These are phyloP conservation scores for Gymnopilus junonius DNA, from an alignment of 768 basidiomycete genomes.

Conservation along the genomic window DNA sequence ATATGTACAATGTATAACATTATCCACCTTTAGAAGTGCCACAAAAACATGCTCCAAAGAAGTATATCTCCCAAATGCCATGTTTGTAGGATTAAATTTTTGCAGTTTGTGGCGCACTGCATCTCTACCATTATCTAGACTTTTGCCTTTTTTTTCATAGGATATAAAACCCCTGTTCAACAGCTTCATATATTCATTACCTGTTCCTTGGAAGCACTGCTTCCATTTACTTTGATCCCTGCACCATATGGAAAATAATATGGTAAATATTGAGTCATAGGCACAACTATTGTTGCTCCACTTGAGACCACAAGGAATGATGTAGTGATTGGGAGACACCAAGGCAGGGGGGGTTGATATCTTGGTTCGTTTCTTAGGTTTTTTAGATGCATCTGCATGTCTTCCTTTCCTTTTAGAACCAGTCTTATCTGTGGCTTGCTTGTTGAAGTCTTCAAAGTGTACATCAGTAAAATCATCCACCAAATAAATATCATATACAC, in stretches of 20 bases:
- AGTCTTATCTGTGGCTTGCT: neutral
- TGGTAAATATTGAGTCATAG: slow-evolving; percentile 31
- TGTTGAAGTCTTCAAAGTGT: neutral
- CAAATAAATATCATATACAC: slow-evolving; percentile 1
- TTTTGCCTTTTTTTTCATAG: neutral
- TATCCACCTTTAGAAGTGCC: neutral
- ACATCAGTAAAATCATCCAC: neutral
- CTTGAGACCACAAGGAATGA: slow-evolving; percentile 8
- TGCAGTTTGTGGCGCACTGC: neutral
- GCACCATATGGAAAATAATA: slow-evolving; percentile 27
- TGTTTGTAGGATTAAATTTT: neutral
- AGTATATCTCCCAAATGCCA: neutral
- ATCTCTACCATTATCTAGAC: neutral
- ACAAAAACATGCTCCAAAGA: neutral
- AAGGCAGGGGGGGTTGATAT: neutral
- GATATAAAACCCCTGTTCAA: neutral
- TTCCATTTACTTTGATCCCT: neutral
- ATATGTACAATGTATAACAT: neutral
- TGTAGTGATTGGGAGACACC: neutral
- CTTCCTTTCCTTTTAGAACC: neutral
- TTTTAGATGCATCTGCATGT: neutral
- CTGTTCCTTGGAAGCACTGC: neutral
- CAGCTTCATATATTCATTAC: neutral
- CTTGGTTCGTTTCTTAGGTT: neutral
- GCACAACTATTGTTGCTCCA: slow-evolving; percentile 35